These are phyloP conservation scores for Mediolabrus comicus DNA, from an alignment of 108 stramenopile species.

Conservation along the genomic window DNA sequence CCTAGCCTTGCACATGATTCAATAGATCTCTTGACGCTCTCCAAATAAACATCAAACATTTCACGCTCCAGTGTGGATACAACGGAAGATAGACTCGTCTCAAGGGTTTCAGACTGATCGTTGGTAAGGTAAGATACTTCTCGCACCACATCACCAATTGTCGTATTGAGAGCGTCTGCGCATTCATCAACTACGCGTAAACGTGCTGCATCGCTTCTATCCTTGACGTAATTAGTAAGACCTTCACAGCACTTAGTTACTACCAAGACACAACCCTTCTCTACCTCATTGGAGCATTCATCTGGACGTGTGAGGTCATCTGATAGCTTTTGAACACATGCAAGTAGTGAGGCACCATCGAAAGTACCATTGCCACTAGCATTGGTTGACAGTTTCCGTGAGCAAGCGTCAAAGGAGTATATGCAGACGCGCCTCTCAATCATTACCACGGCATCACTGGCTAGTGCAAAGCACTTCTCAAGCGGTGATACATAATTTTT, in stretches of 20 bases:
- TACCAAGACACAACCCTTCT: conserved; percentile 83
- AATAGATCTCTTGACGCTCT: conserved; percentile 64
- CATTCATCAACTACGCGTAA: conserved; percentile 89
- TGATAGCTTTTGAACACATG: conserved; percentile 69
- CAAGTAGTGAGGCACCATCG: conserved; percentile 74
- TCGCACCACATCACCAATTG: conserved; percentile 71
- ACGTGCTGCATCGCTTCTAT: conserved; percentile 78
- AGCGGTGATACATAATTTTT: conserved; percentile 55
- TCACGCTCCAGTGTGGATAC: conserved; percentile 70
- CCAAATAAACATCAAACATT: conserved; percentile 87
- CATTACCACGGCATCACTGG: conserved; percentile 75
- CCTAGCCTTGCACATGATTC: conserved; percentile 69
- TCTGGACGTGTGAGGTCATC: conserved; percentile 80
- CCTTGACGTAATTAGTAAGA: conserved; percentile 77
- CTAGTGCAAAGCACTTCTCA: conserved; percentile 57
- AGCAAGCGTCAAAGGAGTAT: conserved; percentile 86
- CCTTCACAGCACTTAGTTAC: conserved; percentile 85
- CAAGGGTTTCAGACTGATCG: conserved; percentile 63
- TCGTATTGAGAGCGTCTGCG: conserved; percentile 71
- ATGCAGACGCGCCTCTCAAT: conserved; percentile 85
- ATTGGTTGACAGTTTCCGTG: conserved; percentile 64
- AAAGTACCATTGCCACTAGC: conserved; percentile 86
- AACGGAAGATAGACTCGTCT: conserved; percentile 71
- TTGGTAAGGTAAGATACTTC: conserved; percentile 70
- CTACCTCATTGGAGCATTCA: conserved; percentile 77